A percentile compares a stretch with the other conserved stretches of the same genome.
These are phyloP conservation scores for Pseudogymnoascus sp. DNA, from an alignment of 2,329 filamentous ascomycete genomes.

Conservation along the genomic window DNA sequence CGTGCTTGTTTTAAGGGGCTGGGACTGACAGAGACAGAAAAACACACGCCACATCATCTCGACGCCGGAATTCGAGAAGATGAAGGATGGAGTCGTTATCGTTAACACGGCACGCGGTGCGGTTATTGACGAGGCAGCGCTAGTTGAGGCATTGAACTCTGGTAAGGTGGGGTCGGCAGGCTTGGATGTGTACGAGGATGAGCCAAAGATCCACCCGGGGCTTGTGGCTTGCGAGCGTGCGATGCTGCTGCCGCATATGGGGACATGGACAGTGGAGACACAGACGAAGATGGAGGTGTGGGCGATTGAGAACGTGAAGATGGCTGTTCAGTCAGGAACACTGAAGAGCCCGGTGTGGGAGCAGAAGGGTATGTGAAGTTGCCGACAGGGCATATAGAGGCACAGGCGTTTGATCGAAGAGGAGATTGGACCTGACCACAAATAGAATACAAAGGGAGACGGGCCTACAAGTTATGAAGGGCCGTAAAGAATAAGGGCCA, in stretches of 20 bases:
- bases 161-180: constrained; percentile 67
- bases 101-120: constrained; percentile 80
- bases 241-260: constrained; percentile 78
- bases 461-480: neutral
- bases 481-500: neutral
- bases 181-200: constrained; percentile 77
- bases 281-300: constrained; percentile 67
- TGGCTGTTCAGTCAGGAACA: constrained; percentile 55
- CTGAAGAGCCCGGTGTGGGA: constrained; percentile 68
- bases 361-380: constrained; percentile 45
- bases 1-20: neutral
- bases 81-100: constrained; percentile 72
- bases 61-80: constrained; percentile 61
- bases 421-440: neutral
- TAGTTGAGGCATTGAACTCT: constrained; percentile 64
- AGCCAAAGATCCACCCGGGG: constrained; percentile 69
- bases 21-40: constrained; percentile 31
- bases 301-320: constrained; percentile 63
- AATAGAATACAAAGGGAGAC: neutral
- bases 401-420: neutral
- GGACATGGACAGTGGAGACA: constrained; percentile 68
- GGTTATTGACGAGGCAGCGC: constrained; percentile 73
- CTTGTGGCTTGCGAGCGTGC: constrained; percentile 65
- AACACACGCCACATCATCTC: constrained; percentile 72
- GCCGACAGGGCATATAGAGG: neutral